Percentiles rank a stretch among this genome's conserved stretches.
phyloP scores from a whole-genome alignment of 768 basidiomycete genomes.

The Hygrocybe coccinea region DNA sequence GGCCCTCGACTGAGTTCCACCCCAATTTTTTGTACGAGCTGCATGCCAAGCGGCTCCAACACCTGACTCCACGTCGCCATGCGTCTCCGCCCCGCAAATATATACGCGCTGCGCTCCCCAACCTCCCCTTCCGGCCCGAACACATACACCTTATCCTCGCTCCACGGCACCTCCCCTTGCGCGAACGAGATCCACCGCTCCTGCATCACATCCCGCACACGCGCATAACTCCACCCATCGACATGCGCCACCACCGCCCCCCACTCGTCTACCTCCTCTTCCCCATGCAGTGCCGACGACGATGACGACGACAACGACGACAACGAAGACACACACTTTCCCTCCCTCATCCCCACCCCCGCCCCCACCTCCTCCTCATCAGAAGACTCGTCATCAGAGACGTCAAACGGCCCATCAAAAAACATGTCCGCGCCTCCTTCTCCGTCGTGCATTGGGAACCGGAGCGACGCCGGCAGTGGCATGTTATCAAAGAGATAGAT shows the following conservation, averaged over 20 bases:
- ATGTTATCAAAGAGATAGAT: conserved; percentile 77
- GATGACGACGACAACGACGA: too few species aligned
- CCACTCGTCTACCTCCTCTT: conserved; percentile 46
- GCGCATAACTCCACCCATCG: conserved; percentile 60
- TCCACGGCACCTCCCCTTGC: conserved; percentile 69
- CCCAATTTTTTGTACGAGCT: conserved; percentile 68
- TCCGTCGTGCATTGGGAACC: conserved; percentile 11
- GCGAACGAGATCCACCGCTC: conserved; percentile 73
- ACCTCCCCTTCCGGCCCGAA: conserved; percentile 81
- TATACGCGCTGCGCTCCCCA: conserved; percentile 59
- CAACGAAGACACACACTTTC: conserved; percentile 7
- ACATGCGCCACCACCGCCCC: conserved; percentile 47
- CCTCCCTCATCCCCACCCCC: conserved; percentile 3
- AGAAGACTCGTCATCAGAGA: conserved; percentile 22
- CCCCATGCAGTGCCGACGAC: background rate
- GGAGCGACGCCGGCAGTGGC: conserved; percentile 43
- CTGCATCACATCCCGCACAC: conserved; percentile 68
- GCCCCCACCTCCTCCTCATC: background rate
- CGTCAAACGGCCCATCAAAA: conserved; percentile 32
- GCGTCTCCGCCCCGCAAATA: conserved; percentile 64
- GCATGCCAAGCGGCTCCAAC: conserved; percentile 61
- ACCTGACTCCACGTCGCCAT: conserved; percentile 58
- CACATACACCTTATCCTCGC: conserved; percentile 63
- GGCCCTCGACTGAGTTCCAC: conserved; percentile 72
- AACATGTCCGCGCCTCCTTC: conserved; percentile 14